Base-by-base conservation (phyloP, 768 basidiomycete species). In the Mycena maculata region DNA sequence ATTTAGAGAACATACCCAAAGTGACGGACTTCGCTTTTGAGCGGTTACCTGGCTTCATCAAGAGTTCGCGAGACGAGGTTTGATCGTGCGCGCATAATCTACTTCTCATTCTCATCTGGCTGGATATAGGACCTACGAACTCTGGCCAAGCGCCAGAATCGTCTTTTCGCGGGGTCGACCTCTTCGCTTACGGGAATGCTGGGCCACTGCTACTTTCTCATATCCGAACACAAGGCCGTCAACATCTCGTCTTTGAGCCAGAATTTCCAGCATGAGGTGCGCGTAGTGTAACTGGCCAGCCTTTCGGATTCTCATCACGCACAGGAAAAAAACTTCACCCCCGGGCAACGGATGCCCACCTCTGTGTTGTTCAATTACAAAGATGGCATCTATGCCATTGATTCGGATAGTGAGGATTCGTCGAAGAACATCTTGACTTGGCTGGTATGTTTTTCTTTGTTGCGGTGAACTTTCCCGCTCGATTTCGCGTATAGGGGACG, bases 21-120 rank as follows among this genome's bases (percentile, higher is more conserved):
- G 88, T 95, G 7, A 86, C 84, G 6, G 89, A 95, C 49, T 98
- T 98, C 73, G 95, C 90, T 9, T 98, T 95, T 63, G 90, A 93
- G 56, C 86, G 92, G 2, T 76, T 96, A 0, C 81, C 86, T 4
- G 83, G 85, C 0, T 99, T 97, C 72, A 79, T 92, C 22, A 90
- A 83, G 48, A 95, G 95, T 70, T 95, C 94, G 1, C 81, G 83
- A 52, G 96, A 99, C 72, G 74, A 85, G 69, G 92, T 92, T 61
- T 45, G 12, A 15, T 41, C 23, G 31, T 16, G 30, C 23, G 38
- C 42, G 28, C 15, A 22, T 33, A 23, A 23, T 39, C 47, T 41
- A 15, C 27, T 38, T 53, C 13, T 52, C 38, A 55, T 33, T 25
- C 39, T 60, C 16, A 62, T 49, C 13, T 44, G n/a, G n/a, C 66